Evolutionary conservation across 495 filamentous ascomycete species (phyloP).

Genomic region (Thozetella sp.): DNA sequence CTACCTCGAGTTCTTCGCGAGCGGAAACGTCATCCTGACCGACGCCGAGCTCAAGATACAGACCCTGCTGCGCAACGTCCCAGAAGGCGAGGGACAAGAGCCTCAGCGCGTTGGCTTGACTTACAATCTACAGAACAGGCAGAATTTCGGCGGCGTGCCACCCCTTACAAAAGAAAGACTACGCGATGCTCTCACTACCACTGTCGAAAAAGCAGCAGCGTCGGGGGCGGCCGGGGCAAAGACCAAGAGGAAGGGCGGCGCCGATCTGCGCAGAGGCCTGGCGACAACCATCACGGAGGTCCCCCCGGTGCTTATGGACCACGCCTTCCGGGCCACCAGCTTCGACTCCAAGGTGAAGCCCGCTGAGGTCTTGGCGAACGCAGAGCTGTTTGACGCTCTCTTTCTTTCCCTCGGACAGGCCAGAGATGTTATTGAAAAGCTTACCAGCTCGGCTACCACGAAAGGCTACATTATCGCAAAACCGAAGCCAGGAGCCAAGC

Average conservation of each 20-base stretch:
- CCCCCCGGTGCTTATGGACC: conserved; percentile 84
- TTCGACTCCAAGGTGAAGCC: conserved; percentile 69
- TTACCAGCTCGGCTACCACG: conserved; percentile 58
- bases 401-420: conserved; percentile 69
- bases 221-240: conserved; percentile 59
- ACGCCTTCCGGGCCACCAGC: conserved; percentile 68
- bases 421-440: conserved; percentile 57
- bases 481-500: conserved; percentile 30
- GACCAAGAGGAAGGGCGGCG: conserved; percentile 73
- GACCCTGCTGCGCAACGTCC: conserved; percentile 77
- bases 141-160: conserved; percentile 78
- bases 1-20: conserved; percentile 93
- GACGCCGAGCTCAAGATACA: conserved; percentile 79
- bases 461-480: conserved; percentile 92
- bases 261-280: conserved; percentile 76
- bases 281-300: conserved; percentile 83
- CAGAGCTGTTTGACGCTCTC: conserved; percentile 63
- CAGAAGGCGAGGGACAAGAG: conserved; percentile 70
- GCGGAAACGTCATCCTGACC: conserved; percentile 90
- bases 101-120: conserved; percentile 74
- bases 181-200: conserved; percentile 66
- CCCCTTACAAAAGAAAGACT: conserved; percentile 73
- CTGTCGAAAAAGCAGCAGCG: conserved; percentile 52
- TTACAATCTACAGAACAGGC: conserved; percentile 80
- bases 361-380: conserved; percentile 67